These are phyloP conservation scores for Zymoseptoria crescenta DNA, from an alignment of 2,329 filamentous ascomycete species.

Conservation along the genomic window DNA sequence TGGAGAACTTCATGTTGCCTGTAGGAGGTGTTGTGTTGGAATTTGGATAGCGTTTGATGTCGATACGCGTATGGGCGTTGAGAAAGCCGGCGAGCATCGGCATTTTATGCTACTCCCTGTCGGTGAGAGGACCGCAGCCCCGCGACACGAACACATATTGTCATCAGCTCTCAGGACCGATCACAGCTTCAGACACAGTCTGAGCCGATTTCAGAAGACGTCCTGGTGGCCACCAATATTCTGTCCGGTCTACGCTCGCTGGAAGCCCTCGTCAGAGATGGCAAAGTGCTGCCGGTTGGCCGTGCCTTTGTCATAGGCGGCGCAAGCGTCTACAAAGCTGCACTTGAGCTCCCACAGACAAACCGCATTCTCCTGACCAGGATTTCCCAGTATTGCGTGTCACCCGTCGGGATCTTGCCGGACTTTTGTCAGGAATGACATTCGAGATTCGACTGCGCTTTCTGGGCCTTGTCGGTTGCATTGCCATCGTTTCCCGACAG, in stretches of 20 bases:
- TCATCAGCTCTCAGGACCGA: slow-evolving; percentile 53
- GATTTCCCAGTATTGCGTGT: slow-evolving; percentile 43
- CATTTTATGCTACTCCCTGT: no score
- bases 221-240: slow-evolving; percentile 45
- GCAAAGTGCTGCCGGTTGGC: slow-evolving; percentile 34
- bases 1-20: no score
- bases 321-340: slow-evolving; percentile 70
- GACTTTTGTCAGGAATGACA: no score
- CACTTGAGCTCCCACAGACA: slow-evolving; percentile 53
- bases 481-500: no score
- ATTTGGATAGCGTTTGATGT: no score
- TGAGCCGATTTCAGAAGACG: slow-evolving; percentile 32
- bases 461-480: no score
- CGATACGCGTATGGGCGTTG: no score
- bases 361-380: slow-evolving; percentile 62
- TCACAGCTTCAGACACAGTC: slow-evolving; percentile 17
- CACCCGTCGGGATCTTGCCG: no score
- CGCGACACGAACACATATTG: slow-evolving; percentile 76
- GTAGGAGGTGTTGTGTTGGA: no score
- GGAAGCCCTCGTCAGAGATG: slow-evolving; percentile 21
- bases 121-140: no score
- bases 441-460: no score
- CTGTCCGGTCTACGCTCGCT: slow-evolving; percentile 27
- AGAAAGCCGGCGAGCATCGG: no score
- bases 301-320: slow-evolving; percentile 85